Evolutionary conservation across 2,329 filamentous ascomycete species (phyloP).

Genomic region (Aspergillus pseudotamarii): DNA sequence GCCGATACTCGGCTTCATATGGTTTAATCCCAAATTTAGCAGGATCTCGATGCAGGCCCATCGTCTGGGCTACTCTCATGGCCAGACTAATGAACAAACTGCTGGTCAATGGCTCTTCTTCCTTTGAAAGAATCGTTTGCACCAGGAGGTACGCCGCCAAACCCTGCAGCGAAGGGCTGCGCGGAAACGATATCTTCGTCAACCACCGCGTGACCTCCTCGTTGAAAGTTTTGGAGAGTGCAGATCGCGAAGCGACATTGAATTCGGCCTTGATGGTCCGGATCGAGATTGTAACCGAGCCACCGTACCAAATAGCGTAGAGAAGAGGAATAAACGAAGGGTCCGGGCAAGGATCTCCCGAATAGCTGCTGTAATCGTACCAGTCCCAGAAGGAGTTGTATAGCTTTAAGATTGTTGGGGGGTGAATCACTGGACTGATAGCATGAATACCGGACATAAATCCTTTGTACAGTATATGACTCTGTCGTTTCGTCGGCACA

Average conservation of each 20-base stretch:
- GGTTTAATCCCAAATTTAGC: slow-evolving; percentile 50
- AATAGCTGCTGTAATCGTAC: slow-evolving; percentile 44
- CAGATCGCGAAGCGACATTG: slow-evolving; percentile 36
- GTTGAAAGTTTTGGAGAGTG: slow-evolving; percentile 42
- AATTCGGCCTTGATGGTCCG: slow-evolving; percentile 47
- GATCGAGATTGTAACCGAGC: slow-evolving; percentile 48
- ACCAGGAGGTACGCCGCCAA: slow-evolving; percentile 51
- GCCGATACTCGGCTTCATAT: slow-evolving; percentile 48
- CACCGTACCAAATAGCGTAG: slow-evolving; percentile 53
- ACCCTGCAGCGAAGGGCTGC: slow-evolving; percentile 48
- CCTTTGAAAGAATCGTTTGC: slow-evolving; percentile 50
- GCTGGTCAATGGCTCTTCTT: slow-evolving; percentile 52
- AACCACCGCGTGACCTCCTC: slow-evolving; percentile 49
- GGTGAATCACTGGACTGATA: slow-evolving; percentile 48
- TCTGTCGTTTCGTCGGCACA: slow-evolving; percentile 48
- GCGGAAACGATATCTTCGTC: slow-evolving; percentile 47
- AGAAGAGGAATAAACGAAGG: slow-evolving; percentile 48
- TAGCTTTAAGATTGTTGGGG: slow-evolving; percentile 44
- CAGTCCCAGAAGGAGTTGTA: slow-evolving; percentile 51
- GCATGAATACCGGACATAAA: slow-evolving; percentile 52
- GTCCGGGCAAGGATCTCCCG: slow-evolving; percentile 40
- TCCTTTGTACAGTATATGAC: slow-evolving; percentile 50
- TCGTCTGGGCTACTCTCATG: slow-evolving; percentile 51
- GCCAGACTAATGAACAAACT: slow-evolving; percentile 52
- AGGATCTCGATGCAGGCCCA: slow-evolving; percentile 53